Base-by-base conservation (phyloP, 306 rosid species). In the Sphenostylis stenocarpa region DNA sequence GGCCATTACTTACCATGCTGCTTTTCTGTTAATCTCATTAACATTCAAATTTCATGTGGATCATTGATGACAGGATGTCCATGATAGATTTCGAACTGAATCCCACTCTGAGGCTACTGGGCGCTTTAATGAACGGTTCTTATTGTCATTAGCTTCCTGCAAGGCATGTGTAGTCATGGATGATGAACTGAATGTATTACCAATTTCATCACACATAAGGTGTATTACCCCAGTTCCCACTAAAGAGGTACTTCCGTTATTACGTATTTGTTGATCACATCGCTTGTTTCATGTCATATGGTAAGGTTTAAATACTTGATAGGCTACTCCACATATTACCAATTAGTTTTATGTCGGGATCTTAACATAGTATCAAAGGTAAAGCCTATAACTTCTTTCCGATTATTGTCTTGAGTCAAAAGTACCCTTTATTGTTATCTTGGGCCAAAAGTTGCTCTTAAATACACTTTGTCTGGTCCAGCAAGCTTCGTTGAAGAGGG, bases 121-220 rank as follows among this genome's bases (percentile, higher is more conserved):
- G 47, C 96, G 99, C 28, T 95, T 95, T 78, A 95, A 95, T 82
- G 99, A 95, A 70, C 97, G 99, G 49, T 95, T 95, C 84, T 84
- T 95, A 73, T 83, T 95, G 63, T 95, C 99, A 13, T 81, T 92
- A 70, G 97, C 97, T 33, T 95, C 97, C 5, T 90, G 97, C 81
- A 95, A 86, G 87, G 85, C 97, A 5, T 95, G 97, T 26, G 91
- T 89, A 41, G 90, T 90, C 66, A 92, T 95, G 97, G 97, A 92
- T 1, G 99, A 95, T 84, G 99, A 95, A 77, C 81, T 92, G 77
- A 92, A 95, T 84, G 77, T 95, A 19, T 84, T 95, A 70, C 97
- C 97, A 23, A 87, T 95, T 80, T 95, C 99, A 55, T 92, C 99
- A 62, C 99, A 95, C 84, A 86, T 92, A 72, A 90, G 91, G 84